Conservation (phyloP, 2,329 filamentous ascomycete genomes). For the Diplodia corticola region DNA sequence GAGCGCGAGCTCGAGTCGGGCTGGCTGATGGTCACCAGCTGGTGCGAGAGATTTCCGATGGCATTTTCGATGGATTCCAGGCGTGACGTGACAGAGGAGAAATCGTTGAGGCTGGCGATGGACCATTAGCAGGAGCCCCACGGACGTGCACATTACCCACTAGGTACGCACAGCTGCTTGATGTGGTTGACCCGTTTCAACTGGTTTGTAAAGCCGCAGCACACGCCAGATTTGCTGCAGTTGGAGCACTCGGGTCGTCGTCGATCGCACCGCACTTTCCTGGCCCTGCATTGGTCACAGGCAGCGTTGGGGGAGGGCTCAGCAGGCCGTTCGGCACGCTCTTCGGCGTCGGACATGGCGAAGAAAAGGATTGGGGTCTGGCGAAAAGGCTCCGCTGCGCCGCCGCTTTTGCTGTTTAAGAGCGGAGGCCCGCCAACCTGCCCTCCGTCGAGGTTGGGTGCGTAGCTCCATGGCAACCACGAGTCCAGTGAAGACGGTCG, state of each 20-base stretch:
- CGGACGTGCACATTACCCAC: not conserved
- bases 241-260: constrained; percentile 1
- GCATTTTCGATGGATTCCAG: not conserved
- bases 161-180: constrained; percentile 2
- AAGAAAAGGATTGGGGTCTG: no score
- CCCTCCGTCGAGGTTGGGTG: not conserved
- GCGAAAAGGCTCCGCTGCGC: not conserved
- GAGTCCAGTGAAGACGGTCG: not conserved
- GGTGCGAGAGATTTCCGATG: not conserved
- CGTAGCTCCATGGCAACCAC: not conserved
- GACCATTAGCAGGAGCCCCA: not conserved
- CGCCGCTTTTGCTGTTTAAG: not conserved
- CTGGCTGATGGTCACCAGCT: not conserved
- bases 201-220: constrained; percentile 5
- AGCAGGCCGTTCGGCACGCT: not conserved
- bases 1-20: not conserved
- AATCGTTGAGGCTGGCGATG: not conserved
- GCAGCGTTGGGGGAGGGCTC: not conserved
- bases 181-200: constrained; percentile 1
- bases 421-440: not conserved
- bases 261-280: constrained; percentile 1
- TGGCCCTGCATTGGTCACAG: not conserved
- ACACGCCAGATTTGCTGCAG: constrained; percentile 6
- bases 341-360: not conserved
- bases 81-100: not conserved